Base-by-base conservation (phyloP, 2,329 filamentous ascomycete genomes). In the Polytolypa hystricis region DNA sequence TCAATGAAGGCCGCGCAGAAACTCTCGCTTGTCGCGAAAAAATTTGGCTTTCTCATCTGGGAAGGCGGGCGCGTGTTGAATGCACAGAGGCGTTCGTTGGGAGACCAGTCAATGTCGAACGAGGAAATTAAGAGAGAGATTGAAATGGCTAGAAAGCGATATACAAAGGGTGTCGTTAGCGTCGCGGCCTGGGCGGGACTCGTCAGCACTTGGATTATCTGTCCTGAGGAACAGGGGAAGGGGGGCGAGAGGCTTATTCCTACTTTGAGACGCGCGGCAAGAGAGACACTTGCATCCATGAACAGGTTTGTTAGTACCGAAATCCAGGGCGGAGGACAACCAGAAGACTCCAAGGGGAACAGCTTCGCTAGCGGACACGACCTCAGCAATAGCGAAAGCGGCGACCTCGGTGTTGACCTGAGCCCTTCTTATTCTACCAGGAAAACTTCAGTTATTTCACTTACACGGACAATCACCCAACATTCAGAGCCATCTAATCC, bases 1-100 rank as follows among this genome's bases (percentile, higher is more conserved):
- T 67, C 65, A 10, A 67, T 71, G 41, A 63, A 70, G 39, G 75
- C 72, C 1, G 68, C 69, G 20, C 52, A 54, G 15, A 51, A 56
- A 35, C 49, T 64, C 37, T 54, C 45, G 14, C 45, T 44, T 19
- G 41, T 59, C 23, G 53, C 60, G n/a, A 58, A 52, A 35, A 54
- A 48, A 37, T 47, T 61, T 46, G 50, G 48, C 2, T 64, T 64
- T 37, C 39, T 64, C 19, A 45, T 64, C 32, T 64, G 60, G 60
- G 60, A 64, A 46, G 53, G 55, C 11, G 57, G 60, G 30, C 55
- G 56, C 12, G 50, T 62, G 20, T 40, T 63, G 30, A 62, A 63
- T 43, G 44, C 52, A 4, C 52, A 51, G 19, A 48, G 60, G 21
- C 52, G 56, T 32, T 46, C 57, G 17, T 47, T 55, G 38, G 52